Percentiles rank a stretch among this genome's conserved stretches.
These are phyloP conservation scores for Cupressus sempervirens DNA, from an alignment of 75 land plant genomes.

Conservation along the genomic window DNA sequence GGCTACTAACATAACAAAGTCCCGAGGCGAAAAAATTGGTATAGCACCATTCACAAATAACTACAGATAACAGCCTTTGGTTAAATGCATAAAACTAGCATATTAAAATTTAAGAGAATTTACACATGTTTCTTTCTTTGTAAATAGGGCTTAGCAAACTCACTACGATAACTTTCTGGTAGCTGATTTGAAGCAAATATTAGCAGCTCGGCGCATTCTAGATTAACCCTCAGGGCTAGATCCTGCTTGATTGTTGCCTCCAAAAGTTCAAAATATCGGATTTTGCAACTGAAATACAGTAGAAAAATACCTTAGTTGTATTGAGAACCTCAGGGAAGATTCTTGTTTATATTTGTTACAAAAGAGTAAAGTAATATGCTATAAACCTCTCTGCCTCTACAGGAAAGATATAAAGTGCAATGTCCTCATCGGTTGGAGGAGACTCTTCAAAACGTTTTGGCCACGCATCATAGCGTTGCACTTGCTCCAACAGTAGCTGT, in stretches of 20 bases:
- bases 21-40: not conserved
- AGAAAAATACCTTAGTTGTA: not conserved
- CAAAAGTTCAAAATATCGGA: conserved; percentile 16
- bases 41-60: not conserved
- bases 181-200: conserved; percentile 28
- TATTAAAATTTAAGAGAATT: too few relatives aligned
- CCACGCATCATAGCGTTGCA: conserved; percentile 28
- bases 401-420: conserved; percentile 35
- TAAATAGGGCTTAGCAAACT: conserved; percentile 7
- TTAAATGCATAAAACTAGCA: not conserved
- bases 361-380: not conserved
- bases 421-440: conserved; percentile 35
- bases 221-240: conserved; percentile 22
- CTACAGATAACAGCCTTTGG: not conserved
- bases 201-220: conserved; percentile 34
- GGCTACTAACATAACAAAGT: not conserved
- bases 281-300: conserved; percentile 19
- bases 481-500: conserved; percentile 31
- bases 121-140: not conserved
- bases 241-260: conserved; percentile 25
- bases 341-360: not conserved
- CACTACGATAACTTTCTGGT: conserved; percentile 27
- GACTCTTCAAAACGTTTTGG: conserved; percentile 19
- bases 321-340: not conserved
- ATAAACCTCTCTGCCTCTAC: conserved; percentile 23